These are phyloP conservation scores for Trebouxiophyceae sp. DNA, from an alignment of 163 green algal species.

Conservation along the genomic window DNA sequence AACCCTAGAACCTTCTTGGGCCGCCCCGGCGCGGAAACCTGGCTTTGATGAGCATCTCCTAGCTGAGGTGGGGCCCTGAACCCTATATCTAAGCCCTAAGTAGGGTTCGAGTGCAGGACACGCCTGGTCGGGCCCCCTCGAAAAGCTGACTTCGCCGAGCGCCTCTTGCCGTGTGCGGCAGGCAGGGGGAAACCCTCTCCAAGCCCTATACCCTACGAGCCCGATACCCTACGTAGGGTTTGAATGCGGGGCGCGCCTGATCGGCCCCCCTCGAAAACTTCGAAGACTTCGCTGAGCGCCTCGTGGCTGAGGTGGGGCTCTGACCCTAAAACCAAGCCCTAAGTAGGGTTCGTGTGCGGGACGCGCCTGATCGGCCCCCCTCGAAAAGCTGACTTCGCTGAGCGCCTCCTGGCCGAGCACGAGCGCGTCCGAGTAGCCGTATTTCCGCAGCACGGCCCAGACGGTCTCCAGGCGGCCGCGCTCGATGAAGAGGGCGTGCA, in stretches of 20 bases:
- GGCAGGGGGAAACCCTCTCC: too few species aligned
- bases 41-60: not conserved
- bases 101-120: not conserved
- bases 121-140: slow-evolving; percentile 46
- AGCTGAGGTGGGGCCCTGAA: not conserved
- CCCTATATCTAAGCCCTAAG: not conserved
- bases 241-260: not conserved
- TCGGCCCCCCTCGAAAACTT: slow-evolving; percentile 22
- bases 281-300: slow-evolving; percentile 43
- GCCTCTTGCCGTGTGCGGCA: slow-evolving; percentile 46
- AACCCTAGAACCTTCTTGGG: too few species aligned
- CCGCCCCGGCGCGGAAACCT: too few species aligned
- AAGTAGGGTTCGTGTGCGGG: not conserved
- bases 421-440: slow-evolving; percentile 68
- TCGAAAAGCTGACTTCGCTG: slow-evolving; percentile 36
- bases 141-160: slow-evolving; percentile 44
- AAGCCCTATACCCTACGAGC: too few species aligned
- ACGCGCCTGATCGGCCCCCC: slow-evolving; percentile 45
- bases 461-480: slow-evolving; percentile 86
- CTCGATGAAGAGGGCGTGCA: slow-evolving; percentile 94
- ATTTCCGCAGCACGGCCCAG: slow-evolving; percentile 87
- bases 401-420: slow-evolving; percentile 55
- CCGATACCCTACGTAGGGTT: not conserved
- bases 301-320: slow-evolving; percentile 57
- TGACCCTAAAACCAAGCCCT: not conserved